Evolutionary conservation across 192 early-diverging fungal genomes (phyloP).

Genomic region (Backusella westeae): DNA sequence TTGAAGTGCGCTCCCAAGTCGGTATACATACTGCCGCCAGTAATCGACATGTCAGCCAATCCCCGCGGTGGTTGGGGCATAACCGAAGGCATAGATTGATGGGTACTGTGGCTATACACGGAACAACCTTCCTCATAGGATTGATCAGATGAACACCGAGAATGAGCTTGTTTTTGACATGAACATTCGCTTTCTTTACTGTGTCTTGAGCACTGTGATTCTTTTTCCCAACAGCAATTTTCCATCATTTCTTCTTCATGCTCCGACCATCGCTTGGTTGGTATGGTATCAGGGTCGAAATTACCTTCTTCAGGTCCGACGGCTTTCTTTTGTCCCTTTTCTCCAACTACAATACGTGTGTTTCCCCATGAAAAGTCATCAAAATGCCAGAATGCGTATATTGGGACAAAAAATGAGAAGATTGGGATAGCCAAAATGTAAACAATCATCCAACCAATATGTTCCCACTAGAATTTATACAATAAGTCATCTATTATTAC

Average conservation of each 20-base stretch:
- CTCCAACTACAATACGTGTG: conserved; percentile 87
- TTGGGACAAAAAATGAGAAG: conserved; percentile 74
- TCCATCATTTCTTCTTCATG: conserved; percentile 56
- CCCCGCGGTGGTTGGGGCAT: background rate
- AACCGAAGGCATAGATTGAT: background rate
- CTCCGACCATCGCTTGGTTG: conserved; percentile 65
- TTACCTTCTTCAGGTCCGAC: conserved; percentile 45
- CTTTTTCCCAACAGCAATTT: background rate
- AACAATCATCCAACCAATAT: conserved; percentile 88
- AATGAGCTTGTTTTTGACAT: conserved; percentile 7
- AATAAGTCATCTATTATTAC: background rate
- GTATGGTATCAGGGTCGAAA: conserved; percentile 67
- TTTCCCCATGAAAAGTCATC: conserved; percentile 99
- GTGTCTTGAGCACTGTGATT: background rate
- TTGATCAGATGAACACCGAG: background rate
- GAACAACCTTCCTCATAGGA: background rate
- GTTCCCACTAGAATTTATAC: conserved; percentile 53
- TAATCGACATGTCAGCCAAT: background rate
- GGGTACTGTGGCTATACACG: background rate
- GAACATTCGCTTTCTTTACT: conserved; percentile 11
- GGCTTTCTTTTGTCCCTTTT: conserved; percentile 16
- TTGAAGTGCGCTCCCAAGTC: background rate
- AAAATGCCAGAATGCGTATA: conserved; percentile 98
- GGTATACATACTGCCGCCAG: conserved; percentile 8
- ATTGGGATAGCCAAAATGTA: conserved; percentile 87